A percentile compares a stretch with the other conserved stretches of the same genome.
Conservation (phyloP, 202 grass and related monocot genomes). For the Schoenoplectus tabernaemontani region DNA sequence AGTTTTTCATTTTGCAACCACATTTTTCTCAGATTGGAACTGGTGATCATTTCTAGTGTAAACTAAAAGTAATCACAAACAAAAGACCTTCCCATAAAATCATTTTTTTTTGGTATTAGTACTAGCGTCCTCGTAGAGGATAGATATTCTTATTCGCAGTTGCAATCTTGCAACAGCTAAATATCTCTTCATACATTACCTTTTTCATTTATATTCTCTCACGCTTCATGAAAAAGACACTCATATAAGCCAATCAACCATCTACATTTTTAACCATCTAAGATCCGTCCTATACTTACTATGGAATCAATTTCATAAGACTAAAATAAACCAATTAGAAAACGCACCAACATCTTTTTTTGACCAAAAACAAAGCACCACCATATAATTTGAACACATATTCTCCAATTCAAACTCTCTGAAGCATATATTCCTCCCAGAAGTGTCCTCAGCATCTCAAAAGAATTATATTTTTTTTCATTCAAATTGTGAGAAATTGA, state of each 20-base stretch:
- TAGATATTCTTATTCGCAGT: conserved; percentile 4
- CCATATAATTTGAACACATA: conserved; percentile 30
- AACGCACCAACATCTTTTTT: conserved; percentile 19
- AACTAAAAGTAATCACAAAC: conserved; percentile 12
- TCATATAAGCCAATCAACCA: neutral
- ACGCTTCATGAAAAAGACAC: conserved; percentile 13
- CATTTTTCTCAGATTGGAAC: neutral
- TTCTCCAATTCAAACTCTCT: conserved; percentile 38
- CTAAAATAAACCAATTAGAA: conserved; percentile 16
- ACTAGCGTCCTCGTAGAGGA: neutral
- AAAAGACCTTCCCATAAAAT: too few species aligned
- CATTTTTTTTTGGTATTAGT: neutral
- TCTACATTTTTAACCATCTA: conserved; percentile 5
- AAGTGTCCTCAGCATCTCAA: conserved; percentile 42
- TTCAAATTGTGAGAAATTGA: conserved; percentile 31
- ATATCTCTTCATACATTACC: too few species aligned
- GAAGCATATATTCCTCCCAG: conserved; percentile 46
- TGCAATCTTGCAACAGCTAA: conserved; percentile 2
- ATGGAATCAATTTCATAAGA: conserved; percentile 23
- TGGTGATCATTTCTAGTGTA: neutral
- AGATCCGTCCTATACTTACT: conserved; percentile 14
- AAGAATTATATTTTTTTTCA: conserved; percentile 30
- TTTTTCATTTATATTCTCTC: conserved; percentile 8
- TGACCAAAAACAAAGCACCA: conserved; percentile 20
- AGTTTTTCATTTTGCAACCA: neutral